Conservation (phyloP, 306 rosid species). For the Cicer pinnatifidum region DNA sequence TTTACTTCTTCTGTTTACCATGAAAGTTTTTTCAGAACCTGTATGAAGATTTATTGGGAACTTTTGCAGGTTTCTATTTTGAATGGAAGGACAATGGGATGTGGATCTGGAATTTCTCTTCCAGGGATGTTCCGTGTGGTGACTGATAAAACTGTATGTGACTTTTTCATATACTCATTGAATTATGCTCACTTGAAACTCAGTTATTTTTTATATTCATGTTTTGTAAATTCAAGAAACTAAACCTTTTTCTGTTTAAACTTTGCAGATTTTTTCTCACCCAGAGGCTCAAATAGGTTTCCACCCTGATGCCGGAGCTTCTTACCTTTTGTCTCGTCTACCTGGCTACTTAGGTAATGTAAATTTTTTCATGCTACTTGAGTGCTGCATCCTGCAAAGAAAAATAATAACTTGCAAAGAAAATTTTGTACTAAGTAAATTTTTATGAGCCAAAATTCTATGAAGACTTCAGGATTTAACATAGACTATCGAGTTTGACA, state of each 20-base stretch:
- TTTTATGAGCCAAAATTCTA: no score
- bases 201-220: neutral
- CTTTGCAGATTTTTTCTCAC: conserved; percentile 68
- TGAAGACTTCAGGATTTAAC: neutral
- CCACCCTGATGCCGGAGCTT: conserved; percentile 99
- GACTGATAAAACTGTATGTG: conserved; percentile 87
- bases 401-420: no score
- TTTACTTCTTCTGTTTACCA: neutral
- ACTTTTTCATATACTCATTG: conserved; percentile 35
- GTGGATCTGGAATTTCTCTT: conserved; percentile 91
- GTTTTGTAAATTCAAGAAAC: conserved; percentile 11
- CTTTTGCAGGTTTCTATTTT: conserved; percentile 74
- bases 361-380: conserved; percentile 33
- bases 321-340: conserved; percentile 85
- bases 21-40: conserved; percentile 4
- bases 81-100: conserved; percentile 92
- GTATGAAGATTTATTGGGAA: conserved; percentile 42
- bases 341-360: conserved; percentile 89
- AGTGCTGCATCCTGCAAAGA: neutral
- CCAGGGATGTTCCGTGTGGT: conserved; percentile 88
- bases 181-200: neutral
- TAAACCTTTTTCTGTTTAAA: conserved; percentile 34
- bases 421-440: no score
- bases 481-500: conserved; percentile 2
- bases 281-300: conserved; percentile 97